Evolutionary conservation across 208 protist species (phyloP), one percentile per base, ranked within the genome.

Genomic region (Trypanosoma vivax): DNA sequence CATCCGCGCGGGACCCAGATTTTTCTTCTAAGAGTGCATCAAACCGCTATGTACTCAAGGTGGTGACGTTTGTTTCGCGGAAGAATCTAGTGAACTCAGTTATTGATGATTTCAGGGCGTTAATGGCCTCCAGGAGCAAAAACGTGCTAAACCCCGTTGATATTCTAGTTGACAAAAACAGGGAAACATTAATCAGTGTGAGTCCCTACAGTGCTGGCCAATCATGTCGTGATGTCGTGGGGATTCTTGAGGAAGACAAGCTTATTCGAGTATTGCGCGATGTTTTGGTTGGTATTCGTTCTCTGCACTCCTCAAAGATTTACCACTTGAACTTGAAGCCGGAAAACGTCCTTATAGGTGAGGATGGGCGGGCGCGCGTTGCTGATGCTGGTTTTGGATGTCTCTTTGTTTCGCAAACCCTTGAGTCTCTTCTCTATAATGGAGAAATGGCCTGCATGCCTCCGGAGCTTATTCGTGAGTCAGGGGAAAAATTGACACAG

Each of bases 311-410:
- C 5, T 68, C 82, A 63, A 58, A 76, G 11, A 70, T 93, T 16
- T 86, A 82, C 35, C 85, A 93, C 63, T 71, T 88, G 49, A 90
- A 93, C 33, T 41, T 93, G 29, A 89, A 89, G 58, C 62, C 84
- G 5, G 76, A 86, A 30, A 93, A 93, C 48, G 70, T 93, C 9
- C 63, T 93, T 24, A 63, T 83, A 19, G 82, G 34, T 14, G 47
- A 50, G 6, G 62, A 78, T 25, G 71, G 68, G 10, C 63, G 57
- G 27, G 77, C 61, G 30, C 90, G 85, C 58, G 57, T 93, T 40
- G 51, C 81, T 1, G 85, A 93, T 51, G 72, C 80, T 16, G 85
- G 79, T 14, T 86, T 88, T 52, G 79, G 69, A 27, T 47, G 62
- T 7, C 65, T 93, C 29, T 93, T 93, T 48, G 65, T 74, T 42